Evolutionary conservation across 495 filamentous ascomycete species (phyloP).

Genomic region (Choiromyces venosus): DNA sequence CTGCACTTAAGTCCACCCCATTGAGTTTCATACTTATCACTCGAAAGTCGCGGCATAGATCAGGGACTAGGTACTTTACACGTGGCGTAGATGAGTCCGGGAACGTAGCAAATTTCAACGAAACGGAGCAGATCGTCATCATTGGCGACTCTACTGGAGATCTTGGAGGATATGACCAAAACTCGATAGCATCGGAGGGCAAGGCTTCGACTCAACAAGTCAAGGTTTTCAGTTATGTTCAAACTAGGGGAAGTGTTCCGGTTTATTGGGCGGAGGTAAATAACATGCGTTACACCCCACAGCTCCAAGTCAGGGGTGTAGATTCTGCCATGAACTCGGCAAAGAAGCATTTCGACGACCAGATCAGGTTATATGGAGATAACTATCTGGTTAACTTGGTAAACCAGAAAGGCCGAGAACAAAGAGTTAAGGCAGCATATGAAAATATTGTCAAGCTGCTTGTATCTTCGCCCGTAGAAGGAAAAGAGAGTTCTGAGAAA

Average conservation of each 20-base stretch:
- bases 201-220: conserved; percentile 43
- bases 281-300: conserved; percentile 81
- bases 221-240: conserved; percentile 88
- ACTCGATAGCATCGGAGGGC: conserved; percentile 14
- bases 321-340: conserved; percentile 78
- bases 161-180: conserved; percentile 59
- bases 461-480: conserved; percentile 63
- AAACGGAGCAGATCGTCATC: conserved; percentile 88
- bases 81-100: conserved; percentile 89
- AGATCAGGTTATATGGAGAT: conserved; percentile 87
- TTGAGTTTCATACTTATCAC: conserved; percentile 85
- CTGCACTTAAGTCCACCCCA: conserved; percentile 72
- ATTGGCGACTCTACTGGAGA: conserved; percentile 72
- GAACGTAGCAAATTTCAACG: conserved; percentile 94
- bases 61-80: conserved; percentile 89
- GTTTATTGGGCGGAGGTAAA: conserved; percentile 96
- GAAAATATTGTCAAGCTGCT: conserved; percentile 79
- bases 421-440: conserved; percentile 82
- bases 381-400: conserved; percentile 97
- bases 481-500: conserved; percentile 53
- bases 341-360: conserved; percentile 81
- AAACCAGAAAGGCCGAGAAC: conserved; percentile 89
- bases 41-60: conserved; percentile 76
- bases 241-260: conserved; percentile 92
- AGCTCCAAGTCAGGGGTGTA: conserved; percentile 77